Evolutionary conservation across 2,329 filamentous ascomycete species (phyloP).

Genomic region (Chrysoporthe deuterocubensis): DNA sequence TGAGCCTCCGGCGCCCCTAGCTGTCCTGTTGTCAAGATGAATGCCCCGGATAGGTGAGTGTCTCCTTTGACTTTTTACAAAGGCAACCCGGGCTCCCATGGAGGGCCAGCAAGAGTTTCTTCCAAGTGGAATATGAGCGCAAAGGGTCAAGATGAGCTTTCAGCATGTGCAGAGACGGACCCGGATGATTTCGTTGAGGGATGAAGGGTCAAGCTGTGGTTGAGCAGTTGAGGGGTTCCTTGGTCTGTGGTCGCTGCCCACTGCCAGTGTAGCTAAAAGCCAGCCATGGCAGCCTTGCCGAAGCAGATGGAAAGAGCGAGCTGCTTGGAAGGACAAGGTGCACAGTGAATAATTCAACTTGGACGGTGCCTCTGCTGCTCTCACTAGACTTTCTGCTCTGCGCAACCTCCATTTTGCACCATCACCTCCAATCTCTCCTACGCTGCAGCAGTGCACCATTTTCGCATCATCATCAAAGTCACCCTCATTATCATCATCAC

Average conservation of each 20-base stretch:
- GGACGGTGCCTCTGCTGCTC: background rate
- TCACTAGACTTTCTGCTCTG: background rate
- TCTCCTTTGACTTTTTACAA: constrained; percentile 17
- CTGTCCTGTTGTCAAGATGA: constrained; percentile 46
- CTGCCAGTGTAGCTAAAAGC: background rate
- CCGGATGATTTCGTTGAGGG: background rate
- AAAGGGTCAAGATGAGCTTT: background rate
- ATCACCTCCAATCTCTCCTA: background rate
- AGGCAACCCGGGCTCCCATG: background rate
- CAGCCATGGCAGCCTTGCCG: background rate
- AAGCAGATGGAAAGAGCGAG: background rate
- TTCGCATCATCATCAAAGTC: background rate
- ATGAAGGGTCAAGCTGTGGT: background rate
- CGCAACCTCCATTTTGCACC: too few relatives aligned
- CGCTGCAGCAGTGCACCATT: background rate
- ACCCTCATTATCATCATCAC: constrained; percentile 30
- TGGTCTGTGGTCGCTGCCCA: background rate
- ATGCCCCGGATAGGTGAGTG: constrained; percentile 60
- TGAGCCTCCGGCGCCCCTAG: background rate
- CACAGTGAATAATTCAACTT: background rate
- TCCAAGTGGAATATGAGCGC: background rate
- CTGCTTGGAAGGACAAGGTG: background rate
- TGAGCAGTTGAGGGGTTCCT: background rate
- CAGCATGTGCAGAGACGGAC: background rate
- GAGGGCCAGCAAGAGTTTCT: background rate